Evolutionary conservation across 768 basidiomycete species (phyloP).

Genomic region (Hypsizygus marmoreus): DNA sequence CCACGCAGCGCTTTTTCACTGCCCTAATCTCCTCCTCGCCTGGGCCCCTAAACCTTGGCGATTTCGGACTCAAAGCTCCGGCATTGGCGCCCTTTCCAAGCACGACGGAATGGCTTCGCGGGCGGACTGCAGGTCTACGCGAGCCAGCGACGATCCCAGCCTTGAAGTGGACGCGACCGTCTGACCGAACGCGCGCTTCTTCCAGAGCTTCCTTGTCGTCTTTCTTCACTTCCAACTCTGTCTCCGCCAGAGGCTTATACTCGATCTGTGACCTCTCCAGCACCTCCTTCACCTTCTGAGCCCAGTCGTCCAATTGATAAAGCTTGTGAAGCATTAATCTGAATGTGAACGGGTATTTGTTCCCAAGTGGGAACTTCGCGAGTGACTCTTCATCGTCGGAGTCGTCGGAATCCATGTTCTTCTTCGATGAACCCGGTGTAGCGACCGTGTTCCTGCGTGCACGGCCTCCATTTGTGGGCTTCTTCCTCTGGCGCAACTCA

Average conservation of each 20-base stretch:
- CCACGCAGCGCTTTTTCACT: conserved; percentile 59
- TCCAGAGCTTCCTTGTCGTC: conserved; percentile 6
- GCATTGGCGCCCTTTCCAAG: conserved; percentile 18
- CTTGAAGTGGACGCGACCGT: conserved; percentile 29
- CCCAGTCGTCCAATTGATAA: conserved; percentile 63
- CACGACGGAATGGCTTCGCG: conserved; percentile 35
- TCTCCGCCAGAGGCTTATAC: conserved; percentile 56
- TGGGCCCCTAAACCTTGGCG: conserved; percentile 12
- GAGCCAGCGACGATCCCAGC: conserved; percentile 19
- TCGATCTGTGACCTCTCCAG: conserved; percentile 54
- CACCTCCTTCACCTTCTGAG: conserved; percentile 51
- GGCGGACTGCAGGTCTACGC: conserved; percentile 23
- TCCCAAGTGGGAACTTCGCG: conserved; percentile 46
- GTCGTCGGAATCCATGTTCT: conserved; percentile 20
- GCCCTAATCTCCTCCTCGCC: conserved; percentile 32
- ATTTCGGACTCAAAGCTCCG: conserved; percentile 5
- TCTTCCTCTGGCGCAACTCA: not conserved
- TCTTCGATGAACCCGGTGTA: conserved; percentile 5
- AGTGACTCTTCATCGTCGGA: conserved; percentile 28
- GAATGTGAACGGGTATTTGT: conserved; percentile 61
- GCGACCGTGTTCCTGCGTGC: conserved; percentile 30
- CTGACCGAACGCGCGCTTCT: too few relatives aligned
- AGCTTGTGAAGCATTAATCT: conserved; percentile 68
- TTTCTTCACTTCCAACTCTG: conserved; percentile 20
- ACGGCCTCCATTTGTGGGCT: conserved; percentile 8